Percentiles rank a stretch among this genome's conserved stretches.
These are phyloP conservation scores for Epichloe festucae DNA, from an alignment of 2,329 filamentous ascomycete genomes.

Conservation along the genomic window DNA sequence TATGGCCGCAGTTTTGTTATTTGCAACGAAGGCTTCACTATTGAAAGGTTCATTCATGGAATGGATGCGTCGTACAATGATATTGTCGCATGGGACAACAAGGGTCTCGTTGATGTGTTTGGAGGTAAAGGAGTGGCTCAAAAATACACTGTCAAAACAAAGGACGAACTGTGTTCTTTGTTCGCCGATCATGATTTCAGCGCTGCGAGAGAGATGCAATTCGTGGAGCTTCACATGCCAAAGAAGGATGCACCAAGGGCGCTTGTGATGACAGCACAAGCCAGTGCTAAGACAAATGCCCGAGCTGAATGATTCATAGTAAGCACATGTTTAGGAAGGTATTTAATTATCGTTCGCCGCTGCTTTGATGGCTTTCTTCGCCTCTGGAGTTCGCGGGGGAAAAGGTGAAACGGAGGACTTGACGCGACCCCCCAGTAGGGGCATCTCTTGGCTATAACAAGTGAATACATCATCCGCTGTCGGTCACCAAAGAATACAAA, in stretches of 20 bases:
- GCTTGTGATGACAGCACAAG: conserved; percentile 56
- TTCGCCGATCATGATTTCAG: conserved; percentile 53
- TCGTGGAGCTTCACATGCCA: conserved; percentile 74
- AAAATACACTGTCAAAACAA: conserved; percentile 56
- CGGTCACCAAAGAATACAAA: too few species aligned
- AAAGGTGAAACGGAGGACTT: too few species aligned
- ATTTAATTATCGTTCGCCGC: too few species aligned
- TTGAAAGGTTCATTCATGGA: conserved; percentile 80
- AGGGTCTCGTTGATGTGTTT: conserved; percentile 53
- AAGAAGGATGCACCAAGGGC: conserved; percentile 63
- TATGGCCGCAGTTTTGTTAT: conserved; percentile 52
- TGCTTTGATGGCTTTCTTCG: too few species aligned
- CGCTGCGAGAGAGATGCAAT: conserved; percentile 41
- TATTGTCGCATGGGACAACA: conserved; percentile 62
- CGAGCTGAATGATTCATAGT: conserved; percentile 18
- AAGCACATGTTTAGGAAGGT: too few species aligned
- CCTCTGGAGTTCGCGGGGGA: too few species aligned
- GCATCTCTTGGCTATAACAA: too few species aligned
- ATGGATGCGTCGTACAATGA: conserved; percentile 73
- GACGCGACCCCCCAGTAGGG: too few species aligned
- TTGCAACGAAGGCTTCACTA: conserved; percentile 81
- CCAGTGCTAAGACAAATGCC: conserved; percentile 55
- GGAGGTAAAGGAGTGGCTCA: conserved; percentile 47
- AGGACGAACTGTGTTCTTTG: conserved; percentile 52
- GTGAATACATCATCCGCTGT: too few species aligned